phyloP scores from a whole-genome alignment of 768 basidiomycete species.

The Cystobasidium ongulense region DNA sequence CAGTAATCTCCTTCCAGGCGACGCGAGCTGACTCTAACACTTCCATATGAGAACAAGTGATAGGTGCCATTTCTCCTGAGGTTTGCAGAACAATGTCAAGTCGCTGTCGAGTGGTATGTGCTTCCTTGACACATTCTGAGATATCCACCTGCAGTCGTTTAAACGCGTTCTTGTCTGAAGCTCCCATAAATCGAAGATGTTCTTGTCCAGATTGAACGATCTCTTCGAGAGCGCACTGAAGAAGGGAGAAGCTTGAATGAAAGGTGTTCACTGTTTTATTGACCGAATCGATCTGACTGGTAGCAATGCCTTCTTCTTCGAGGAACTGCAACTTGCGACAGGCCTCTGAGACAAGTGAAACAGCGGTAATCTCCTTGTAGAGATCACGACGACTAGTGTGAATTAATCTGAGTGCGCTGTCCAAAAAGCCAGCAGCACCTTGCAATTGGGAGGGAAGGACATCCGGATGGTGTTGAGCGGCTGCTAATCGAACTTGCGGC shows the following conservation, averaged over 20 bases:
- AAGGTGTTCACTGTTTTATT: background rate
- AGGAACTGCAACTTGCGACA: background rate
- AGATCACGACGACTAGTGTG: background rate
- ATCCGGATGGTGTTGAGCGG: slow-evolving; percentile 69
- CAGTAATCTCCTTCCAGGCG: background rate
- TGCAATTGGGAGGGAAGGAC: slow-evolving; percentile 77
- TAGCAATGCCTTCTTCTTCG: background rate
- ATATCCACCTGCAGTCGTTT: background rate
- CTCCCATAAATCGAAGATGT: background rate
- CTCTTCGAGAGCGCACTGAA: background rate
- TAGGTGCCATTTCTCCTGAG: background rate
- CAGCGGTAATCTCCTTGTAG: background rate
- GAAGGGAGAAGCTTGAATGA: background rate
- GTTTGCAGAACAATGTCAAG: background rate
- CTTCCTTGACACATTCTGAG: background rate
- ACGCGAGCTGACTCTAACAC: background rate
- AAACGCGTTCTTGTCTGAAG: background rate
- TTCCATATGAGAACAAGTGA: background rate
- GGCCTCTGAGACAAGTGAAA: background rate
- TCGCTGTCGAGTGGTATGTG: background rate
- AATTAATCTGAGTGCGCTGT: slow-evolving; percentile 57
- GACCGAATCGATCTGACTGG: background rate
- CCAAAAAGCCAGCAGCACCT: slow-evolving; percentile 65
- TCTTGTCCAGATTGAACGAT: background rate
- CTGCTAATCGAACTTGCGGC: slow-evolving; percentile 21